A percentile compares a stretch with the other conserved stretches of the same genome.
Conservation (phyloP, 805 yeast genomes). For the Vanderwaltozyma yarrowii region DNA sequence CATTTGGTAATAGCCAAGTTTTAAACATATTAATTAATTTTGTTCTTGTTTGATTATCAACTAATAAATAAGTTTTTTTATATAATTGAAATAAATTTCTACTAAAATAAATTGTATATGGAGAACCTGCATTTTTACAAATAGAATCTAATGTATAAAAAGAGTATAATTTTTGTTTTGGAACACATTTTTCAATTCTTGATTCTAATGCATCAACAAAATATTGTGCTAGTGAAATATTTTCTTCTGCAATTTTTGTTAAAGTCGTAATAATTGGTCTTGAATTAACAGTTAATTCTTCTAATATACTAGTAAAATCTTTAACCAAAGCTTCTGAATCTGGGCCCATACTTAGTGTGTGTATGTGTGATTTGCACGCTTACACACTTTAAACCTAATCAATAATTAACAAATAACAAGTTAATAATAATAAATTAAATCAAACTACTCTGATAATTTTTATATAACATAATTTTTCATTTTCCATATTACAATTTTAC, state of each 20-base stretch:
- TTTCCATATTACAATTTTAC: too few relatives aligned
- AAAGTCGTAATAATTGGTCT: constrained; percentile 79
- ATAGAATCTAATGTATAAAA: constrained; percentile 84
- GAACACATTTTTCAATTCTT: constrained; percentile 68
- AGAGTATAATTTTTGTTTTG: constrained; percentile 74
- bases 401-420: too few relatives aligned
- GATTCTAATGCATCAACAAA: constrained; percentile 66
- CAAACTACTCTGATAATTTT: too few relatives aligned
- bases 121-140: constrained; percentile 81
- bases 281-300: constrained; percentile 77
- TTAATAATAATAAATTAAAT: too few relatives aligned
- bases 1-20: constrained; percentile 72
- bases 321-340: constrained; percentile 30
- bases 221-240: constrained; percentile 62
- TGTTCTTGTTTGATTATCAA: constrained; percentile 62
- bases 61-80: constrained; percentile 67
- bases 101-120: constrained; percentile 76
- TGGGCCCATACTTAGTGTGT: not conserved
- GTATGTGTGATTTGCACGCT: too few relatives aligned
- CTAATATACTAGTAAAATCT: constrained; percentile 64
- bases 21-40: constrained; percentile 69
- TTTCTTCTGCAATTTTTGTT: constrained; percentile 82
- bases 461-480: too few relatives aligned
- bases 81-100: constrained; percentile 52
- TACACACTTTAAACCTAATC: too few relatives aligned